These are phyloP conservation scores for Colletotrichum sp. DNA, from an alignment of 2,329 filamentous ascomycete genomes.

Conservation along the genomic window DNA sequence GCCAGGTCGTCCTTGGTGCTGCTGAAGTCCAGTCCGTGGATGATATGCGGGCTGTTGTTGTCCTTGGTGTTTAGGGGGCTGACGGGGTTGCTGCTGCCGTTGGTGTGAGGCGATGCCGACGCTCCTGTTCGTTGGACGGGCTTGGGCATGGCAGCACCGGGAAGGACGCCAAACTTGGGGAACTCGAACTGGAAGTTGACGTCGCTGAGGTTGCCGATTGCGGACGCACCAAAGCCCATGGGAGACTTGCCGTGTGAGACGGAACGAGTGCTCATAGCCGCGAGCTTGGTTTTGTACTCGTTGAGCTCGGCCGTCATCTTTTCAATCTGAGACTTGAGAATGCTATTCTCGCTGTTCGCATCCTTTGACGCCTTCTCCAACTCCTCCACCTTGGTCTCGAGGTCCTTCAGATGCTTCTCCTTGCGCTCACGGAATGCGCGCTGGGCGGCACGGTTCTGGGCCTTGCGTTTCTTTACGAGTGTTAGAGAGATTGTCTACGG, in stretches of 20 bases:
- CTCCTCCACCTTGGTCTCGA: constrained; percentile 79
- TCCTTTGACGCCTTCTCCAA: constrained; percentile 83
- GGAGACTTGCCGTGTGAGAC: constrained; percentile 34
- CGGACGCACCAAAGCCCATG: constrained; percentile 52
- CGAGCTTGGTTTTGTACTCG: constrained; percentile 89
- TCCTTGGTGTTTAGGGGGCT: constrained; percentile 39
- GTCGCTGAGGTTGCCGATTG: constrained; percentile 67
- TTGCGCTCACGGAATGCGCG: constrained; percentile 94
- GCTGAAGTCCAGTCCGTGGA: constrained; percentile 26
- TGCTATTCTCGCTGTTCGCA: constrained; percentile 83
- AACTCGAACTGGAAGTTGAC: constrained; percentile 96
- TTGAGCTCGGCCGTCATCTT: constrained; percentile 83
- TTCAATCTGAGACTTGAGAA: constrained; percentile 86
- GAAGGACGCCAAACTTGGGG: constrained; percentile 85
- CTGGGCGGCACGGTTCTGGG: constrained; percentile 92
- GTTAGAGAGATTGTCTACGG: not conserved
- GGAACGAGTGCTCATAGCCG: constrained; percentile 52
- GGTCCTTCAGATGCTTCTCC: constrained; percentile 86
- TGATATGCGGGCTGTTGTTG: constrained; percentile 35
- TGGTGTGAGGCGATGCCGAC: constrained; percentile 16
- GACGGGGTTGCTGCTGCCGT: constrained; percentile 33
- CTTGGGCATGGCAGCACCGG: constrained; percentile 44
- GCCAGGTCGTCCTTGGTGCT: constrained; percentile 54
- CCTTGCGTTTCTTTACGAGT: constrained; percentile 81
- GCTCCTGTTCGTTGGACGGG: not conserved